These are phyloP conservation scores for Annona squamosa DNA, from an alignment of 164 flowering plant genomes.

Conservation along the genomic window DNA sequence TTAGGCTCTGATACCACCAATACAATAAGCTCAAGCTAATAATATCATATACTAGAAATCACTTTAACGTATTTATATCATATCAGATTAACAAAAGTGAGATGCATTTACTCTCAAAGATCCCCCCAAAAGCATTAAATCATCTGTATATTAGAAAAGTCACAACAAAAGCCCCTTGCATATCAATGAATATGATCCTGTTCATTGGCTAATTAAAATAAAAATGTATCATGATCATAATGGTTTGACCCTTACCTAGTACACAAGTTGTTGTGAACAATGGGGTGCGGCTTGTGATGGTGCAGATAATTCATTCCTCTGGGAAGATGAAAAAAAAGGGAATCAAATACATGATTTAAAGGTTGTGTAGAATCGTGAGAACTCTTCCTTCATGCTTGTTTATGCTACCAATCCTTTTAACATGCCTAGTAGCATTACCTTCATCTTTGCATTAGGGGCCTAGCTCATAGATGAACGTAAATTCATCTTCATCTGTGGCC, in stretches of 20 bases:
- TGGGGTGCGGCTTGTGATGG: slow-evolving; percentile 48
- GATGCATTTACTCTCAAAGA: no score
- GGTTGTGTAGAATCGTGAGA: not conserved
- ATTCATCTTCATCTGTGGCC: not conserved
- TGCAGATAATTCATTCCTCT: slow-evolving; percentile 74
- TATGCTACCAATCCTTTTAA: not conserved
- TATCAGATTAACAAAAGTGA: no score
- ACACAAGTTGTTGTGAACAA: slow-evolving; percentile 48
- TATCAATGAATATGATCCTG: no score
- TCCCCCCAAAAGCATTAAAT: no score
- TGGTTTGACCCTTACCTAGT: slow-evolving; percentile 23
- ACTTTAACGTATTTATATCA: no score
- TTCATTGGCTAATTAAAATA: no score
- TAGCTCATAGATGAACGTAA: not conserved
- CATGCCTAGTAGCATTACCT: not conserved
- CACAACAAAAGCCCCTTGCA: no score
- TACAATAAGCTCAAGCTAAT: no score
- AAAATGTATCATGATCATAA: not conserved
- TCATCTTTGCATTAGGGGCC: not conserved
- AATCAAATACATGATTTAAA: not conserved
- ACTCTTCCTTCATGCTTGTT: not conserved
- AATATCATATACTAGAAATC: no score
- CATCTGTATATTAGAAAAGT: no score
- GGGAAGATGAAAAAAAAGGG: slow-evolving; percentile 3
- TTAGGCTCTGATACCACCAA: no score